Conservation (phyloP, 305 asterid genomes). For the Euphrasia arctica region DNA sequence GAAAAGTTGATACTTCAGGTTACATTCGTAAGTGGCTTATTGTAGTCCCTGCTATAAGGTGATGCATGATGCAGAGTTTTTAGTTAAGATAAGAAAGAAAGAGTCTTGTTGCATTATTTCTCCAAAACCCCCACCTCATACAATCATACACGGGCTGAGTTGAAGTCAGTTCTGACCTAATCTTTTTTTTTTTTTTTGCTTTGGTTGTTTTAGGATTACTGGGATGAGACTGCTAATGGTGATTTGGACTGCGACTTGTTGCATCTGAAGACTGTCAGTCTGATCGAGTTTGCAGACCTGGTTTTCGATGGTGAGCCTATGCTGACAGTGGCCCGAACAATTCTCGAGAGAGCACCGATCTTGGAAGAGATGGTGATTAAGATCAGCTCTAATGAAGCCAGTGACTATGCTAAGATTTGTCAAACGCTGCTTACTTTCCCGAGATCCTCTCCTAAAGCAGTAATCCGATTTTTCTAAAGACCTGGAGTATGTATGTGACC, state of each 20-base stretch:
- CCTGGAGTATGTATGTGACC: too few relatives aligned
- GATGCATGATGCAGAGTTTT: background rate
- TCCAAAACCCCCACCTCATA: background rate
- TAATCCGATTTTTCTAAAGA: background rate
- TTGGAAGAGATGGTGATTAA: background rate
- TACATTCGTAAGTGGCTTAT: background rate
- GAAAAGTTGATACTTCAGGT: background rate
- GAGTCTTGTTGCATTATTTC: background rate
- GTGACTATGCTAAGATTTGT: background rate
- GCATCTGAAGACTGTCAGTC: slow-evolving; percentile 8
- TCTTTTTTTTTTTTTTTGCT: too few relatives aligned
- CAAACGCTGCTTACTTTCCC: background rate
- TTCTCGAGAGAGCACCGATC: background rate
- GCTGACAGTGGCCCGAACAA: background rate
- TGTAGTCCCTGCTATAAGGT: background rate
- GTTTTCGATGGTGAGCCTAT: slow-evolving; percentile 3
- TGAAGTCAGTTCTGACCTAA: background rate
- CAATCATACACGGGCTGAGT: background rate
- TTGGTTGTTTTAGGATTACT: background rate
- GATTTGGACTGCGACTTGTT: slow-evolving; percentile 5
- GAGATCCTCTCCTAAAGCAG: background rate
- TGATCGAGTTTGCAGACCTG: background rate
- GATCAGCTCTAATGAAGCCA: background rate
- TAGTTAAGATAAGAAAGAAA: too few relatives aligned
- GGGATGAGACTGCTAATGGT: background rate